These are phyloP conservation scores for Mucor plumbeus DNA, from an alignment of 371 early-diverging fungal genomes.

Conservation along the genomic window DNA sequence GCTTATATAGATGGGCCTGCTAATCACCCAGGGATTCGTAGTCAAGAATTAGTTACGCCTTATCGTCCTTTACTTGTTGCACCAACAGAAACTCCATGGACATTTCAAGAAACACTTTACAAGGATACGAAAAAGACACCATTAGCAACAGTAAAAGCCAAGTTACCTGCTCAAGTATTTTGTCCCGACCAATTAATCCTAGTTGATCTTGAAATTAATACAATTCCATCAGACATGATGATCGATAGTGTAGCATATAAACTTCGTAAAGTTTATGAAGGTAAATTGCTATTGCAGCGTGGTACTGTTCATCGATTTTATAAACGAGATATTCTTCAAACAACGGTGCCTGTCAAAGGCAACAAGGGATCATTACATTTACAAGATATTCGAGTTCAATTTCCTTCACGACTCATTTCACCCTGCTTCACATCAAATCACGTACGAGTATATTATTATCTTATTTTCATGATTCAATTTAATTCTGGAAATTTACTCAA, in stretches of 20 bases:
- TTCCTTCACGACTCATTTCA: constrained; percentile 25
- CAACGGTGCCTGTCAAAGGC: background rate
- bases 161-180: constrained; percentile 31
- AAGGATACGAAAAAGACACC: constrained; percentile 22
- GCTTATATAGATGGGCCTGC: constrained; percentile 53
- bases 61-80: constrained; percentile 39
- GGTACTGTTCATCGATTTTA: constrained; percentile 19
- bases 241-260: constrained; percentile 10
- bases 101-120: constrained; percentile 27
- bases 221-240: constrained; percentile 10
- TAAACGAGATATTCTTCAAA: constrained; percentile 12
- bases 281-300: constrained; percentile 11
- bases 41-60: constrained; percentile 27
- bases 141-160: constrained; percentile 28
- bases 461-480: constrained; percentile 14
- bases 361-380: background rate
- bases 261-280: constrained; percentile 24
- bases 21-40: constrained; percentile 28
- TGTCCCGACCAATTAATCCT: constrained; percentile 23
- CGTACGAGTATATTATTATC: constrained; percentile 24
- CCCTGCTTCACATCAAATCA: constrained; percentile 28
- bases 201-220: constrained; percentile 8
- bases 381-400: constrained; percentile 1
- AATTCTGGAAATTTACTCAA: background rate
- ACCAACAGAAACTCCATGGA: constrained; percentile 26